These are phyloP conservation scores for Aureobasidium namibiae DNA, from an alignment of 2,329 filamentous ascomycete genomes.

Conservation along the genomic window DNA sequence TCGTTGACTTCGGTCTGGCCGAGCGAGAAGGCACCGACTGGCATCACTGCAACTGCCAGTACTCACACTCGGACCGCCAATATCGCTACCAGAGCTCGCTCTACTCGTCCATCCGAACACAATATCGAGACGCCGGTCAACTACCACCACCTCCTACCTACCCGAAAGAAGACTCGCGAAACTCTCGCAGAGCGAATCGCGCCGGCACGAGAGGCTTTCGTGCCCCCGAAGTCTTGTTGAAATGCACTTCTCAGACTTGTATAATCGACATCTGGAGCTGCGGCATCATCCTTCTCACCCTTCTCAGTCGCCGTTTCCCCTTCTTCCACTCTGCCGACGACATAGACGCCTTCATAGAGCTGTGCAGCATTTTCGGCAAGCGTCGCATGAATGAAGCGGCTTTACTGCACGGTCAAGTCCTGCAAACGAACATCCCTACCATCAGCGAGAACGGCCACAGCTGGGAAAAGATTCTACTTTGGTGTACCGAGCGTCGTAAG, in stretches of 20 bases:
- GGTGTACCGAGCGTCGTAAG: constrained; percentile 71
- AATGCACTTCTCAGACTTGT: constrained; percentile 89
- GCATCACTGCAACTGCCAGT: constrained; percentile 75
- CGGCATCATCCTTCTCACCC: constrained; percentile 93
- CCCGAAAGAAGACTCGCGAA: constrained; percentile 81
- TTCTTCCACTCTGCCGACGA: constrained; percentile 99
- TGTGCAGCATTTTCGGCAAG: constrained; percentile 86
- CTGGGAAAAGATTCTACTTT: constrained; percentile 88
- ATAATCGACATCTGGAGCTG: constrained; percentile 95
- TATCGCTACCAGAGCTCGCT: constrained; percentile 45
- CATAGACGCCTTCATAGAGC: constrained; percentile 94
- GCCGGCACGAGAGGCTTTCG: constrained; percentile 93
- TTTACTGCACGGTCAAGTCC: constrained; percentile 78
- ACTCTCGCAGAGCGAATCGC: constrained; percentile 83
- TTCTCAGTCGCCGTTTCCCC: constrained; percentile 84
- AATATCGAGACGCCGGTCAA: constrained; percentile 18
- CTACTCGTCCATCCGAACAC: constrained; percentile 36
- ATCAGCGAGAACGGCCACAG: constrained; percentile 78
- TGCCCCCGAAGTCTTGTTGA: constrained; percentile 91
- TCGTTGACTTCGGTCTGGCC: constrained; percentile 98
- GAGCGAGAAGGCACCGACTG: constrained; percentile 64
- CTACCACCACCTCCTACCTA: constrained; percentile 51
- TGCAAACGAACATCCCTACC: constrained; percentile 88
- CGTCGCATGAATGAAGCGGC: constrained; percentile 77
- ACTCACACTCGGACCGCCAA: constrained; percentile 55